Evolutionary conservation across 2,329 filamentous ascomycete genomes (phyloP).

Genomic region (Aspergillus terreus): DNA sequence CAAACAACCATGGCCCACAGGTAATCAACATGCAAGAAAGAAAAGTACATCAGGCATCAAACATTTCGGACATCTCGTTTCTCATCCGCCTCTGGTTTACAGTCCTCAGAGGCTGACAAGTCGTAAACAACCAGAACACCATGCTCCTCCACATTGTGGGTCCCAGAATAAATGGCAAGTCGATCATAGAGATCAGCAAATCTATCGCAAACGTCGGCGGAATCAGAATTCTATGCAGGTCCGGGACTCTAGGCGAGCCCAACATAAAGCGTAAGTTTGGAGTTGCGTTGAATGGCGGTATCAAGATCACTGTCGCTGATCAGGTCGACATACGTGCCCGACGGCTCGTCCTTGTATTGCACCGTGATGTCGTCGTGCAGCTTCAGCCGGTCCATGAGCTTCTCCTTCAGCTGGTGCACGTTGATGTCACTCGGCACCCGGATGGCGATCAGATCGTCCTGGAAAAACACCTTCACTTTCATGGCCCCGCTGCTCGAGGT

Average conservation of each 20-base stretch:
- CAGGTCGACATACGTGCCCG: constrained; percentile 69
- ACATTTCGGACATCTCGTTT: constrained; percentile 31
- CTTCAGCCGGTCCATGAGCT: constrained; percentile 79
- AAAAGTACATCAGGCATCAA: constrained; percentile 16
- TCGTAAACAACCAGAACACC: constrained; percentile 3
- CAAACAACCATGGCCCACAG: constrained; percentile 12
- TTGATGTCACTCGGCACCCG: constrained; percentile 78
- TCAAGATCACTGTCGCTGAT: constrained; percentile 78
- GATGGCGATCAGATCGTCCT: constrained; percentile 87
- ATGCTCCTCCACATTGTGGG: not conserved
- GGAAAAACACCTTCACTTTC: constrained; percentile 94
- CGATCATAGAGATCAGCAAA: constrained; percentile 9
- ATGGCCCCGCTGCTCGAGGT: constrained; percentile 53
- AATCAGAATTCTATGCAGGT: constrained; percentile 17
- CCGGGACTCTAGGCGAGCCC: constrained; percentile 26
- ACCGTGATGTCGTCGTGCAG: constrained; percentile 72
- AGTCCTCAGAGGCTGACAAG: constrained; percentile 6
- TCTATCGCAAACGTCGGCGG: constrained; percentile 12
- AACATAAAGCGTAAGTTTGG: constrained; percentile 78
- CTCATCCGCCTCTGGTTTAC: constrained; percentile 18
- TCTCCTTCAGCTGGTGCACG: constrained; percentile 74
- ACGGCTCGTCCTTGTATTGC: constrained; percentile 81
- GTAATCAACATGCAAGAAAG: constrained; percentile 12
- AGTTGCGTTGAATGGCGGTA: constrained; percentile 74
- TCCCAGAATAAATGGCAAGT: not conserved